Evolutionary conservation across 2,329 filamentous ascomycete species (phyloP).

Genomic region (Trichoderma sp.): DNA sequence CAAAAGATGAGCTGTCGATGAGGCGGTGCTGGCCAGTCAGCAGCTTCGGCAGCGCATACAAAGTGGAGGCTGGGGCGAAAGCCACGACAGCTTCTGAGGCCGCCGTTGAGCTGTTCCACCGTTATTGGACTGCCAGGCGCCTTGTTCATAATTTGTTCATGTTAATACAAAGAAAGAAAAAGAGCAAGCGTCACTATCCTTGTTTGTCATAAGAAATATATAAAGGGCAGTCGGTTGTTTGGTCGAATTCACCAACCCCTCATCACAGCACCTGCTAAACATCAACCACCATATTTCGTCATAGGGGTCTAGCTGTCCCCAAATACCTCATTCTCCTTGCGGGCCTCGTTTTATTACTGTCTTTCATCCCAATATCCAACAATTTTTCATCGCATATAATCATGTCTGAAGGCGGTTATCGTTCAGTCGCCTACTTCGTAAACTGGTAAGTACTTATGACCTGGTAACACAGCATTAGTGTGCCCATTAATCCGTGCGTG

Average conservation of each 20-base stretch:
- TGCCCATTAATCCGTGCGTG: neutral
- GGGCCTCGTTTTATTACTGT: neutral
- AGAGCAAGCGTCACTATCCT: neutral
- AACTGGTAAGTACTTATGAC: slow-evolving; percentile 57
- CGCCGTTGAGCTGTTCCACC: slow-evolving; percentile 11
- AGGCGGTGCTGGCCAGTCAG: slow-evolving; percentile 24
- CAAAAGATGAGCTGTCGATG: slow-evolving; percentile 18
- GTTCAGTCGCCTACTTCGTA: slow-evolving; percentile 73
- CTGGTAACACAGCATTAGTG: neutral
- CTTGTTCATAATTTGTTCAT: neutral
- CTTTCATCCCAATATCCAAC: slow-evolving; percentile 11
- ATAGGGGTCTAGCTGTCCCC: neutral
- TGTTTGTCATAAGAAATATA: neutral
- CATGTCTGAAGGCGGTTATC: slow-evolving; percentile 57
- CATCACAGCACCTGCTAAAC: slow-evolving; percentile 14
- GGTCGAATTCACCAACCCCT: neutral
- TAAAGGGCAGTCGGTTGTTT: neutral
- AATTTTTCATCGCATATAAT: neutral
- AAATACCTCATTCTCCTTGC: slow-evolving; percentile 19
- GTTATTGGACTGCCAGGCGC: neutral
- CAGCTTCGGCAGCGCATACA: slow-evolving; percentile 18
- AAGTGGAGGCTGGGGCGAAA: slow-evolving; percentile 27
- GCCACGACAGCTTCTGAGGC: slow-evolving; percentile 21
- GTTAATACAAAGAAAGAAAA: neutral
- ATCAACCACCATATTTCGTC: slow-evolving; percentile 17